Evolutionary conservation across 1,284 basidiomycete species (phyloP).

Genomic region (Ganoderma boninense): DNA sequence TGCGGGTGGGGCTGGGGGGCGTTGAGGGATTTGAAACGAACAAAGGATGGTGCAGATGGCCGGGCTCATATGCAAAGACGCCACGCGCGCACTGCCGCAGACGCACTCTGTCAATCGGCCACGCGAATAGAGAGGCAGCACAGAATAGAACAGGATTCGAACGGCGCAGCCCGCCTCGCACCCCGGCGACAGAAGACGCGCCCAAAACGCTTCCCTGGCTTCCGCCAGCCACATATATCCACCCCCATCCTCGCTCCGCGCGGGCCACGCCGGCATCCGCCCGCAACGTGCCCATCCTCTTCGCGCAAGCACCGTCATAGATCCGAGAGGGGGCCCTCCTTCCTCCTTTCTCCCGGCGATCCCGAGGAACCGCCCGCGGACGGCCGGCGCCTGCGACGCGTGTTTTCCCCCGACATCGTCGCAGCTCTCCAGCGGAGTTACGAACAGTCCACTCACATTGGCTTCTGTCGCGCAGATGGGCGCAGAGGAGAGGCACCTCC

Average conservation of each 20-base stretch:
- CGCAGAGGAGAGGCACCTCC: constrained; percentile 25
- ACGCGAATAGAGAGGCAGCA: constrained; percentile 27
- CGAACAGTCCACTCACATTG: not conserved
- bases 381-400: constrained; percentile 6
- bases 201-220: constrained; percentile 17
- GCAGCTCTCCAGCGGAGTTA: constrained; percentile 8
- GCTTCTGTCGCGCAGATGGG: not conserved
- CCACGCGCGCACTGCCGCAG: constrained; percentile 30
- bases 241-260: constrained; percentile 1
- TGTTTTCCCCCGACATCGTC: constrained; percentile 19
- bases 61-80: constrained; percentile 33
- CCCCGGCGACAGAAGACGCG: constrained; percentile 23
- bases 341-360: constrained; percentile 21
- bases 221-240: constrained; percentile 24
- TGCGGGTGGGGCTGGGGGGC: not conserved
- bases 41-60: constrained; percentile 33
- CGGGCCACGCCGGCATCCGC: constrained; percentile 3
- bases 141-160: constrained; percentile 1
- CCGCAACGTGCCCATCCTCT: constrained; percentile 13
- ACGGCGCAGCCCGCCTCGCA: constrained; percentile 32
- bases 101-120: constrained; percentile 19
- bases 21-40: constrained; percentile 20
- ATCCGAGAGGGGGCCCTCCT: constrained; percentile 24
- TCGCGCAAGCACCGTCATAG: constrained; percentile 23
- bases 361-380: constrained; percentile 11